Evolutionary conservation across 139 green algal species (phyloP).

Genomic region (Trebouxia sp.): DNA sequence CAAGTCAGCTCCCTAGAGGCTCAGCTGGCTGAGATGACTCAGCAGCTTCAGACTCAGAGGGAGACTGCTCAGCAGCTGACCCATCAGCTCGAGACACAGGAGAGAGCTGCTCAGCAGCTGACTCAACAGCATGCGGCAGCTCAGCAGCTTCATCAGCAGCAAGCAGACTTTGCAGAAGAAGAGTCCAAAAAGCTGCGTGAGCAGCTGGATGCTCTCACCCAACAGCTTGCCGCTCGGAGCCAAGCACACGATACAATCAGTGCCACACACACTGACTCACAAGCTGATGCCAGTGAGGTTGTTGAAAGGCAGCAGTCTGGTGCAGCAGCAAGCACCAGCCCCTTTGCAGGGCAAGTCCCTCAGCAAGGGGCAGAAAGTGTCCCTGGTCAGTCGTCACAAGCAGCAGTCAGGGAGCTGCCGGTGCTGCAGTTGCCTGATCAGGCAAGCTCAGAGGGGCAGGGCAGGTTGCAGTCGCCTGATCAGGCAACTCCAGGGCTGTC

Average conservation of each 20-base stretch:
- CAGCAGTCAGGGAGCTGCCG: not conserved
- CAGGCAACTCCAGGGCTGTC: not conserved
- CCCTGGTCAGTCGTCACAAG: too few relatives aligned
- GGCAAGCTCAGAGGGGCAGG: not conserved
- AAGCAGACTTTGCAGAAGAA: not conserved
- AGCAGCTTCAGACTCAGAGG: not conserved
- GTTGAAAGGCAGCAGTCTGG: not conserved
- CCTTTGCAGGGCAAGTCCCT: too few relatives aligned
- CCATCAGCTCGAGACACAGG: too few relatives aligned
- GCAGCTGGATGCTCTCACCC: not conserved
- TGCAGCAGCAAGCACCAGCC: not conserved
- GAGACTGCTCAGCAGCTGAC: not conserved
- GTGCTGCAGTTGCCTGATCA: not conserved
- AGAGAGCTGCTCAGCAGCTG: too few relatives aligned
- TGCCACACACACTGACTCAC: not conserved
- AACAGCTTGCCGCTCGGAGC: not conserved
- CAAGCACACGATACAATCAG: too few relatives aligned
- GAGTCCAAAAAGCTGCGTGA: not conserved
- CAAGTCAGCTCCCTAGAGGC: not conserved
- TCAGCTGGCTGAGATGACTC: not conserved
- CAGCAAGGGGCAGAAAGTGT: too few relatives aligned
- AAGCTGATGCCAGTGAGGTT: not conserved
- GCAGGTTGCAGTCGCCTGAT: constrained; percentile 6
- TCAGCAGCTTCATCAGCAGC: not conserved
- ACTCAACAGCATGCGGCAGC: not conserved